Evolutionary conservation across 2,329 filamentous ascomycete species (phyloP), one percentile per base, ranked within the genome.

Genomic region (Sclerotinia subarctica): DNA sequence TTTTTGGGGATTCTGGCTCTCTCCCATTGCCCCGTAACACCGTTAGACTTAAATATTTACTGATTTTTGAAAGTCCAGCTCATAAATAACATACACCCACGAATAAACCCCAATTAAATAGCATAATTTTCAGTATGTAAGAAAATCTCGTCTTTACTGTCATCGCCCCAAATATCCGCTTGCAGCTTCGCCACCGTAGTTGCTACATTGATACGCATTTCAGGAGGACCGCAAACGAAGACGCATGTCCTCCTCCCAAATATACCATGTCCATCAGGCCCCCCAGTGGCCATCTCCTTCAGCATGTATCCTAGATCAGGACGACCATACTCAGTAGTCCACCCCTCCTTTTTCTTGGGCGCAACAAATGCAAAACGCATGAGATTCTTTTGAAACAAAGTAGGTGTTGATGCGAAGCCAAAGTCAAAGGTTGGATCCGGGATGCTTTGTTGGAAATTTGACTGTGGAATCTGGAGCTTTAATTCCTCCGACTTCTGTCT

Each of bases 91-190:
- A 46, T 15, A 19, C 64, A 17, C 32, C 32, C 24, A 44, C 3
- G 6, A 51, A n/a, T 26, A 15, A 54, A 17, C 10, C 11, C n/a
- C 29, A 24, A 46, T 67, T 79, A 97, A 70, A 97, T 83, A 64
- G 93, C 92, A 81, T 97, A 97, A 78, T 97, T 97, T 83, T 98
- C 94, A 4, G 94, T 92, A 81, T 97, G 94, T 78, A 97, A 79
- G 78, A 94, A 97, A 66, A 98, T 91, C 84, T 97, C 94, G 77
- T 97, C 94, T 58, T 90, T 85, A 74, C 86, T 85, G 46, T 89
- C 86, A 73, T 93, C 89, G 7, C 86, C 88, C 90, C 92, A 93
- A 62, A 98, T 93, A 78, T 90, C 87, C 35, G 86, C 86, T 83
- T 98, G 94, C 74, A 97, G 80, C 68, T 85, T 82, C 3, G 94